A percentile compares a stretch with the other conserved stretches of the same genome.
These are phyloP conservation scores for Aegilops tauschii DNA, from an alignment of 176 grass and related monocot genomes.

Conservation along the genomic window DNA sequence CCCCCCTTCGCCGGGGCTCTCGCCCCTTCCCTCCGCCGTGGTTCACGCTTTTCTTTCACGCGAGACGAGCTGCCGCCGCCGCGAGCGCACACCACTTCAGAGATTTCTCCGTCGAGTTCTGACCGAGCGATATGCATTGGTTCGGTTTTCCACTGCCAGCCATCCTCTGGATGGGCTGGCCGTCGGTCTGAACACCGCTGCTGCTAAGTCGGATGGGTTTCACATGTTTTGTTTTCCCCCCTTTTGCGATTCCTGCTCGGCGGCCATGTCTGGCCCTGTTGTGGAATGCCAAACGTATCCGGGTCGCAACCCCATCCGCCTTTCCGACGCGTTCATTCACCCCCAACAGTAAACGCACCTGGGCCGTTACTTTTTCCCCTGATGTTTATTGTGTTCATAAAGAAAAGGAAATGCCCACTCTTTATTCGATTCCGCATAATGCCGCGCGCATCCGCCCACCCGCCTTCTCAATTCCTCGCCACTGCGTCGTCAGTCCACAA, in stretches of 20 bases:
- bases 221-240: background rate
- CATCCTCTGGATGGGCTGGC: too few species aligned
- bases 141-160: too few species aligned
- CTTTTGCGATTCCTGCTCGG: background rate
- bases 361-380: conserved; percentile 32
- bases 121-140: too few species aligned
- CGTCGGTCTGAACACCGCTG: background rate
- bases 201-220: conserved; percentile 8
- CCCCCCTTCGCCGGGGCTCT: background rate
- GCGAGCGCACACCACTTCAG: too few species aligned
- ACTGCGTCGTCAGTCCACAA: background rate
- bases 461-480: conserved; percentile 9
- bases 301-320: background rate
- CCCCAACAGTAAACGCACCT: conserved; percentile 26
- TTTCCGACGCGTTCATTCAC: conserved; percentile 26
- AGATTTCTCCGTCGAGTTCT: too few species aligned
- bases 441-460: conserved; percentile 22
- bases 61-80: too few species aligned
- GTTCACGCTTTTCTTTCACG: background rate
- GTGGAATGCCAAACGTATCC: conserved; percentile 22
- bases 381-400: conserved; percentile 23
- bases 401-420: conserved; percentile 1
- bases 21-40: background rate
- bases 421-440: conserved; percentile 49
- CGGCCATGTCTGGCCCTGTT: background rate